Percentiles rank a stretch among this genome's conserved stretches.
Evolutionary conservation across 805 yeast genomes (phyloP).

Genomic region (Ogataea paradorogensis): DNA sequence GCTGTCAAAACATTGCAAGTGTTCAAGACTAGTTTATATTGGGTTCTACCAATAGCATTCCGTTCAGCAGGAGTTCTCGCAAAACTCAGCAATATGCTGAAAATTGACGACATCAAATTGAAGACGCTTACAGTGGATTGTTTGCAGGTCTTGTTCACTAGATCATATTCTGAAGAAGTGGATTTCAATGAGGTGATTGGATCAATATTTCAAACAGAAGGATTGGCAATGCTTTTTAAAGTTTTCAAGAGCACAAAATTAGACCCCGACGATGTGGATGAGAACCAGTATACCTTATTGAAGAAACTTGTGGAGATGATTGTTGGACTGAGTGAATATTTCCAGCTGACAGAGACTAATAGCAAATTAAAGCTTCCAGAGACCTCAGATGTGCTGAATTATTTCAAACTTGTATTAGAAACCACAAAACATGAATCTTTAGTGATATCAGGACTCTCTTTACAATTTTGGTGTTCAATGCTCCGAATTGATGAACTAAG

Average conservation of each 20-base stretch:
- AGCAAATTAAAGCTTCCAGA: slow-evolving; percentile 40
- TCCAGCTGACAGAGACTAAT: slow-evolving; percentile 34
- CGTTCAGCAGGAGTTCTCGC: slow-evolving; percentile 62
- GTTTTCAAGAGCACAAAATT: slow-evolving; percentile 62
- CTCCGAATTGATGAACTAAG: slow-evolving; percentile 75
- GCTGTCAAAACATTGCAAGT: slow-evolving; percentile 73
- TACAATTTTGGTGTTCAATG: slow-evolving; percentile 93
- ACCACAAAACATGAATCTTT: slow-evolving; percentile 84
- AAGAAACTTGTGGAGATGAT: slow-evolving; percentile 94
- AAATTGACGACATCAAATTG: slow-evolving; percentile 57
- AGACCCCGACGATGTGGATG: slow-evolving; percentile 65
- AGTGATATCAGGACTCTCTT: slow-evolving; percentile 83
- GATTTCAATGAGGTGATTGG: slow-evolving; percentile 82
- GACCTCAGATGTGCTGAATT: slow-evolving; percentile 60
- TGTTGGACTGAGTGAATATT: slow-evolving; percentile 77
- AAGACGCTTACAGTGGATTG: slow-evolving; percentile 88
- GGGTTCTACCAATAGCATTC: slow-evolving; percentile 81
- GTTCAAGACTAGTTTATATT: slow-evolving; percentile 83
- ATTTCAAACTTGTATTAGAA: slow-evolving; percentile 68
- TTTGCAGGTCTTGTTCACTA: slow-evolving; percentile 80
- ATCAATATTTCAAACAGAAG: slow-evolving; percentile 67
- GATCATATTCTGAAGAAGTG: slow-evolving; percentile 60
- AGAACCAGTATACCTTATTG: slow-evolving; percentile 71
- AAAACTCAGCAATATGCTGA: slow-evolving; percentile 57
- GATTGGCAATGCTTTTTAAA: slow-evolving; percentile 63